Percentiles rank a stretch among this genome's conserved stretches.
Conservation (phyloP, 2,329 filamentous ascomycete genomes). For the Sporothrix dimorphospora region DNA sequence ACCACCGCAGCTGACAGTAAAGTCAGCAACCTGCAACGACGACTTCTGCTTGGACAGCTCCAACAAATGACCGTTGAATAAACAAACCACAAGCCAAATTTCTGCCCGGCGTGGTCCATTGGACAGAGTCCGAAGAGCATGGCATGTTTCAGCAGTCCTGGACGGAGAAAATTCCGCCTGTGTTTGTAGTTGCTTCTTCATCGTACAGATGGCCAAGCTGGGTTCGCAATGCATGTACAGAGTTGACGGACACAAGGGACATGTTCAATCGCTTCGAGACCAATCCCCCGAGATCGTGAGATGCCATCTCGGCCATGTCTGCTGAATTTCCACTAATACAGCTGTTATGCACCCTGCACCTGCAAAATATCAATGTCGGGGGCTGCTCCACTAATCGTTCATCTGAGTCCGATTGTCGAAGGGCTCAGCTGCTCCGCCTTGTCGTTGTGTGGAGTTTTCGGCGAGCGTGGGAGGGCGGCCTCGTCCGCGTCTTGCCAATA, state of each 20-base stretch:
- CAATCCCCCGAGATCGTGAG: not conserved
- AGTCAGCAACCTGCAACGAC: not conserved
- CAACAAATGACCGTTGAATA: not conserved
- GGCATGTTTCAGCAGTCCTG: not conserved
- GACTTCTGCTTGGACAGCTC: not conserved
- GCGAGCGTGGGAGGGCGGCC: not conserved
- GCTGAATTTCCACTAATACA: not conserved
- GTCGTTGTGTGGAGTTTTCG: not conserved
- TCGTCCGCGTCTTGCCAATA: no score
- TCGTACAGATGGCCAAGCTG: not conserved
- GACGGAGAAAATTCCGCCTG: not conserved
- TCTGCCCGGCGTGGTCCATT: not conserved
- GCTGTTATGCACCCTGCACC: not conserved
- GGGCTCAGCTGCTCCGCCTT: slow-evolving; percentile 8
- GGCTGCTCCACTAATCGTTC: not conserved
- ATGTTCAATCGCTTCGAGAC: not conserved
- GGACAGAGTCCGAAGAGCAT: not conserved
- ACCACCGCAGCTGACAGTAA: not conserved
- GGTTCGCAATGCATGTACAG: not conserved
- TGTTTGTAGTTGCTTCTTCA: not conserved
- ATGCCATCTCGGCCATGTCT: slow-evolving; percentile 1
- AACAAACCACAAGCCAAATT: not conserved
- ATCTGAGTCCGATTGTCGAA: not conserved
- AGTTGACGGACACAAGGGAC: not conserved
- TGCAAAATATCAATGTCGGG: not conserved